These are phyloP conservation scores for Kodamaea sp. DNA, from an alignment of 1,139 yeast species.

Conservation along the genomic window DNA sequence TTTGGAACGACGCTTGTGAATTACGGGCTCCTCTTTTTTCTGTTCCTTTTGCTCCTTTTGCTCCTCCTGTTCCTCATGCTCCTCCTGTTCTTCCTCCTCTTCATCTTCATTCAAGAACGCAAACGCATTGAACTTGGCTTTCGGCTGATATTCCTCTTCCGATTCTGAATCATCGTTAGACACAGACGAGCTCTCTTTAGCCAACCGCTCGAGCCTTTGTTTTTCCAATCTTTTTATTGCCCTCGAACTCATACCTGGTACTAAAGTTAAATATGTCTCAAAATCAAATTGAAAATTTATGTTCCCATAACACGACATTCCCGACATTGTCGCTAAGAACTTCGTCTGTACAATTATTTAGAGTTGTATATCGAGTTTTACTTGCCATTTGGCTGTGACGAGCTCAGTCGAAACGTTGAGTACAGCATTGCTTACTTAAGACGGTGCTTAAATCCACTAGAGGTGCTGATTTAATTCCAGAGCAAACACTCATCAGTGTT, in stretches of 20 bases:
- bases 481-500: no score
- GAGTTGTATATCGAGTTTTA: not conserved
- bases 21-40: constrained; percentile 17
- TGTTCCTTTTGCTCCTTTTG: constrained; percentile 18
- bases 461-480: no score
- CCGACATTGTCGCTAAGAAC: no score
- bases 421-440: no score
- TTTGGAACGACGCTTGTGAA: constrained; percentile 8
- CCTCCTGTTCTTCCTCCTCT: constrained; percentile 28
- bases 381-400: not conserved
- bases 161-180: constrained; percentile 7
- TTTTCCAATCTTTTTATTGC: constrained; percentile 53
- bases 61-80: constrained; percentile 14
- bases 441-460: no score
- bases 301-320: no score
- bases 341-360: no score
- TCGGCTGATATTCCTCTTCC: constrained; percentile 14
- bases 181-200: constrained; percentile 13
- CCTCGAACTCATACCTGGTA: constrained; percentile 59
- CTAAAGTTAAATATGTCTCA: not conserved
- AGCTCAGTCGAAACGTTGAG: no score
- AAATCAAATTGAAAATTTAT: no score
- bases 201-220: constrained; percentile 36
- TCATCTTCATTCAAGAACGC: constrained; percentile 45
- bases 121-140: constrained; percentile 47